phyloP scores from a whole-genome alignment of 768 basidiomycete species.

The Russula vinacea region DNA sequence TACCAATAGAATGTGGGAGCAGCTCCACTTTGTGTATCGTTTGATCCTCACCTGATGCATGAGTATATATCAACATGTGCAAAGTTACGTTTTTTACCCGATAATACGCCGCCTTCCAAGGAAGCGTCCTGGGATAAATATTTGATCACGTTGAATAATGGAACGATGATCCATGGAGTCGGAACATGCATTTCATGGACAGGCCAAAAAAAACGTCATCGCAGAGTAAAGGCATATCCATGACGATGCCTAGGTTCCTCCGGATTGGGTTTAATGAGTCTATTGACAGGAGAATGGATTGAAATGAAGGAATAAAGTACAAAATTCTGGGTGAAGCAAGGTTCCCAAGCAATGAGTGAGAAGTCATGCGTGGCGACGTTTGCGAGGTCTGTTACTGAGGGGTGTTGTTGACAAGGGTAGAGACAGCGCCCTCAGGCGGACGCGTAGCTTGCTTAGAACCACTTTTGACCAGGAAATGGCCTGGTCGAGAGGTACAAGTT shows the following conservation, averaged over 20 bases:
- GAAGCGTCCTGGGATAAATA: no score
- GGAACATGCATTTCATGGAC: neutral
- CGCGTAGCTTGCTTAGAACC: conserved; percentile 9
- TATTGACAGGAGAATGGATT: neutral
- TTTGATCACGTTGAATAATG: no score
- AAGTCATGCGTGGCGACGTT: neutral
- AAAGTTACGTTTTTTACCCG: neutral
- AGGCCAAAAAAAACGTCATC: neutral
- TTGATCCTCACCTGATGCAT: neutral
- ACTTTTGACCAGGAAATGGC: neutral
- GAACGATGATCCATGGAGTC: no score
- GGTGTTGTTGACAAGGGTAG: neutral
- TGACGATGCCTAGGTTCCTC: no score
- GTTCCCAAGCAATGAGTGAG: neutral
- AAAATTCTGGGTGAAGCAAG: neutral
- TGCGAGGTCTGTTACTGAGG: neutral
- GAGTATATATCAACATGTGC: neutral
- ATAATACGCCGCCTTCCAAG: neutral
- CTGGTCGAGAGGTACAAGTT: neutral
- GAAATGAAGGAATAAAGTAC: neutral
- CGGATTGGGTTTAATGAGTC: neutral
- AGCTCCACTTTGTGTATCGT: neutral
- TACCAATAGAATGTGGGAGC: neutral
- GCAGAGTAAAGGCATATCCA: no score
- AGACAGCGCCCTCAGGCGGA: neutral